Evolutionary conservation across 2,329 filamentous ascomycete species (phyloP).

Genomic region (Sporothrix luriei): DNA sequence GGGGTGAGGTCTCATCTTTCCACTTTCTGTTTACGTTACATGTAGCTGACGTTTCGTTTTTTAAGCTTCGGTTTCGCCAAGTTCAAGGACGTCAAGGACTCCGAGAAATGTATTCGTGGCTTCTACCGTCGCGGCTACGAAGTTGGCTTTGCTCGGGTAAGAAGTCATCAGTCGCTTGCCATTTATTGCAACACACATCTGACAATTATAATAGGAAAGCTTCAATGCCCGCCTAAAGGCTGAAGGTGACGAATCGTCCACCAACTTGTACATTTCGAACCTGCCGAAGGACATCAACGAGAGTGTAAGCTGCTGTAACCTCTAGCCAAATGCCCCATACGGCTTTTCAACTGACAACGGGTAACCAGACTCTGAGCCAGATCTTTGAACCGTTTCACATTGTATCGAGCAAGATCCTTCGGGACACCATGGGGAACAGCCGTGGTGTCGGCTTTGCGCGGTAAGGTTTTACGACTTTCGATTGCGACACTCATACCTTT

Average conservation of each 20-base stretch:
- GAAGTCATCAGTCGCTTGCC: conserved; percentile 37
- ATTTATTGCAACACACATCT: not conserved
- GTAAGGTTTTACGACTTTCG: conserved; percentile 53
- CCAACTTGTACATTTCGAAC: conserved; percentile 97
- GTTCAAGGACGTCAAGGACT: conserved; percentile 82
- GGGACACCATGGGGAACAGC: conserved; percentile 87
- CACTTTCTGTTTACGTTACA: not conserved
- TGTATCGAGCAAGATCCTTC: conserved; percentile 91
- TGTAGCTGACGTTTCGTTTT: conserved; percentile 9
- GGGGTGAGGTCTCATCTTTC: conserved; percentile 64
- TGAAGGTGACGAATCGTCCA: conserved; percentile 83
- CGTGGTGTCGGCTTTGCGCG: conserved; percentile 97
- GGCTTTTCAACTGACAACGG: not conserved
- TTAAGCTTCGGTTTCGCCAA: conserved; percentile 94
- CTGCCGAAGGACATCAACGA: conserved; percentile 90
- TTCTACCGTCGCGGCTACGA: conserved; percentile 96
- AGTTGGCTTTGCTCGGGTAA: conserved; percentile 90
- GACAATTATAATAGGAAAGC: conserved; percentile 69
- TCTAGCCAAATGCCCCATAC: no score
- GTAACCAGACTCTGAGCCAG: conserved; percentile 70
- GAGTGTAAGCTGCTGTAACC: conserved; percentile 61
- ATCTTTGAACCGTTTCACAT: conserved; percentile 82
- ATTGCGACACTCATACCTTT: not conserved
- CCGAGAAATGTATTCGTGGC: conserved; percentile 92
- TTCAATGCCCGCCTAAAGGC: conserved; percentile 98